Evolutionary conservation across 352 stramenopile species (phyloP).

Genomic region (Globisporangium nodosum): DNA sequence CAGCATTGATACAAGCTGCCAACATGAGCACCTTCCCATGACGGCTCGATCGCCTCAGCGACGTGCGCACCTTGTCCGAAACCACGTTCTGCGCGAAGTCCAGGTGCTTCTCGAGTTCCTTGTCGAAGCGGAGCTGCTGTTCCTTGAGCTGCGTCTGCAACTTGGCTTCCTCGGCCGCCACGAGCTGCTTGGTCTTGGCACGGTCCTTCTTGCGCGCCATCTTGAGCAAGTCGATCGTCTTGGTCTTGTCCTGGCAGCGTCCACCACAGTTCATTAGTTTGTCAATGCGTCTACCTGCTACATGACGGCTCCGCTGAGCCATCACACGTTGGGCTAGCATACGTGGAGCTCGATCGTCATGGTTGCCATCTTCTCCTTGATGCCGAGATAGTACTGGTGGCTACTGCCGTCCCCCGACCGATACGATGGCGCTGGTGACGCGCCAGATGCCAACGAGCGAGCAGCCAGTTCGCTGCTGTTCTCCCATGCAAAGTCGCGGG

Average conservation of each 20-base stretch:
- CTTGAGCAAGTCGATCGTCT: constrained; percentile 82
- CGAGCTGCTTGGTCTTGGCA: constrained; percentile 48
- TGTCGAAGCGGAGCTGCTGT: constrained; percentile 57
- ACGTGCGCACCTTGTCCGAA: constrained; percentile 51
- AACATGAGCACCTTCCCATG: background rate
- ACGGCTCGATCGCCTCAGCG: background rate
- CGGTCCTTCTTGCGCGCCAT: constrained; percentile 72
- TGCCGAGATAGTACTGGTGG: constrained; percentile 58
- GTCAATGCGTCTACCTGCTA: background rate
- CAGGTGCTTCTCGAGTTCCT: constrained; percentile 75
- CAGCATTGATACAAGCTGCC: background rate
- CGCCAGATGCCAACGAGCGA: constrained; percentile 1
- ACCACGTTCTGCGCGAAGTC: constrained; percentile 78
- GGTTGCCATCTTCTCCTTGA: constrained; percentile 78
- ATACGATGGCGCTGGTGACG: constrained; percentile 24
- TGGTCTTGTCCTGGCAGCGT: constrained; percentile 60
- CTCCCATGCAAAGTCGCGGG: constrained; percentile 32
- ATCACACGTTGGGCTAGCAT: background rate
- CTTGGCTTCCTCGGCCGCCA: constrained; percentile 42
- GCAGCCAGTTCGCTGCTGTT: constrained; percentile 5
- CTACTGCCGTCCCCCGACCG: constrained; percentile 36
- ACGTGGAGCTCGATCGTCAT: constrained; percentile 78
- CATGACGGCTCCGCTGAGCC: no score
- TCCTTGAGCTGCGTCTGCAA: constrained; percentile 44
- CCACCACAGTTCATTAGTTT: constrained; percentile 1